Evolutionary conservation across 257 asterid species (phyloP).

Genomic region (Catharanthus roseus): DNA sequence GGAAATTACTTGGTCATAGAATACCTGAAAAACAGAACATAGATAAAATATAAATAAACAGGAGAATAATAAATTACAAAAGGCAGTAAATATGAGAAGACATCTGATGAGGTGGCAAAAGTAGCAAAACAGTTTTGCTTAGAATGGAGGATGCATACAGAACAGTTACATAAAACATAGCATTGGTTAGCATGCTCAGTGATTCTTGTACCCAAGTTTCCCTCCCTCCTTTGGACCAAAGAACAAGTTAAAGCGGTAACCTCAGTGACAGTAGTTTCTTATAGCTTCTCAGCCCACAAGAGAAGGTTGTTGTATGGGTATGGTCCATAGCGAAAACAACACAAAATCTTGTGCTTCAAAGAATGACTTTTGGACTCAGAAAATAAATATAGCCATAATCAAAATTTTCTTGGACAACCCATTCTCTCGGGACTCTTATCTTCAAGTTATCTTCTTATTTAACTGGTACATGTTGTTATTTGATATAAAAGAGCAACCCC

Average conservation of each 20-base stretch:
- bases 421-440: background rate
- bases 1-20: constrained; percentile 7
- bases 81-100: background rate
- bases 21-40: background rate
- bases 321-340: background rate
- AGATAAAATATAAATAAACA: background rate
- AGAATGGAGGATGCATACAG: too few species aligned
- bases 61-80: background rate
- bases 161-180: background rate
- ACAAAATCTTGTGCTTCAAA: background rate
- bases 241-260: background rate
- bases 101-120: background rate
- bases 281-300: background rate
- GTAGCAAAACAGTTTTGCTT: too few species aligned
- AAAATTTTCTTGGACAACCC: background rate
- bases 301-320: background rate
- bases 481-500: background rate
- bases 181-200: background rate
- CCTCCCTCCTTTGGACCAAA: background rate
- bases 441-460: background rate
- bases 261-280: background rate
- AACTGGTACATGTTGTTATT: background rate
- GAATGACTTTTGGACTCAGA: background rate
- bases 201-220: background rate
- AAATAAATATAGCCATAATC: background rate